Evolutionary conservation across 495 filamentous ascomycete species (phyloP), one percentile per base, ranked within the genome.

Genomic region (Symbiotaphrina buchneri): DNA sequence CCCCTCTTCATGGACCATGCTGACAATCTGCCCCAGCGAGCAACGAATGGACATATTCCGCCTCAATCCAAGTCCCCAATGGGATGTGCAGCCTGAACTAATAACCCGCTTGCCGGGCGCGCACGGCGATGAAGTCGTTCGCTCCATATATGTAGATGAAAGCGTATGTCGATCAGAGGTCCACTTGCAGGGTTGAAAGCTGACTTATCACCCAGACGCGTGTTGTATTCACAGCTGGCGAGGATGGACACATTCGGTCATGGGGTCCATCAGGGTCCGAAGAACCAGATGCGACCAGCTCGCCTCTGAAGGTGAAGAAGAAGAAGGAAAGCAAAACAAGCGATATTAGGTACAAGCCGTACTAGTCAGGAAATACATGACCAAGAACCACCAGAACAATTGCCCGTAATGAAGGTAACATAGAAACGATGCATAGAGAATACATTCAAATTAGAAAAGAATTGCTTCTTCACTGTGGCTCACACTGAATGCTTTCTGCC

Each of bases 51-150:
- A 76, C 49, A 41, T 85, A 34, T 50, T 82, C 17, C 70, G 73
- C 35, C 47, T 85, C 11, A 49, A 58, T 11, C 65, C 62, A 19
- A 52, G 42, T 1, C 51, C 59, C 5, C 44, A 55, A 5, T 90
- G 77, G 74, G 50, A 45, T 5, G 54, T 79, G 30, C 65, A 71
- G 41, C 50, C 51, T n/a, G 60, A 62, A 11, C 59, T 56, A 13
- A 59, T 63, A 11, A 65, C 81, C 36, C 67, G 65, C 7, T 49
- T 91, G 16, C 60, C 62, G 1, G 79, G 74, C 16, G 83, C 70
- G 3, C 85, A 94, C 51, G 77, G 77, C 1, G 69, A 71, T 16
- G 84, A 95, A 41, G 63, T 94, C 30, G 71, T 90, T 14, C 63
- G 85, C 28, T 73, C 78, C 22, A 66, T 92, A 27, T 74, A 65